These are phyloP conservation scores for Hyaloperonospora brassicae DNA, from an alignment of 352 stramenopile species.

Conservation along the genomic window DNA sequence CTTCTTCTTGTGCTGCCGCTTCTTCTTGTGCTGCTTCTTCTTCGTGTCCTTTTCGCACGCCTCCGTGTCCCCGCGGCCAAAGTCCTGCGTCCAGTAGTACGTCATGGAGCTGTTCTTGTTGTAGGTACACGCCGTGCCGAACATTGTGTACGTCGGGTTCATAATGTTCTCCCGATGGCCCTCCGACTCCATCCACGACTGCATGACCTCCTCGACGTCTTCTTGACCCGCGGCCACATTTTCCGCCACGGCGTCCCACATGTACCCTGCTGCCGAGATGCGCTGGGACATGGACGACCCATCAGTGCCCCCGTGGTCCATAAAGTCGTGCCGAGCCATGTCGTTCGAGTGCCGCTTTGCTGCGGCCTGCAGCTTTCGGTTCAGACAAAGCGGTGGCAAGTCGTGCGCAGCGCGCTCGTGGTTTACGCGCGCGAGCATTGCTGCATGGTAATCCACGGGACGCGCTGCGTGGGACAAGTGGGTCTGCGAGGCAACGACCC, in stretches of 20 bases:
- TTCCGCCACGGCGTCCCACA: slow-evolving; percentile 28
- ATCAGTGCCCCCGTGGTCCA: slow-evolving; percentile 32
- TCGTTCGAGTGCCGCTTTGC: slow-evolving; percentile 26
- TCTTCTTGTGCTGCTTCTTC: too few species aligned
- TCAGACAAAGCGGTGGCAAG: slow-evolving; percentile 27
- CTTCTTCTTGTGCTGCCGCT: too few species aligned
- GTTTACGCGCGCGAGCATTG: slow-evolving; percentile 38
- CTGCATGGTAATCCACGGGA: slow-evolving; percentile 10
- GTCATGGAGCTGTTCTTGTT: slow-evolving; percentile 21
- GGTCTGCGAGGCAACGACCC: background rate
- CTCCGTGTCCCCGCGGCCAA: slow-evolving; percentile 23
- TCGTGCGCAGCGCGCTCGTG: slow-evolving; percentile 29
- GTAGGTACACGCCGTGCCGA: slow-evolving; percentile 27
- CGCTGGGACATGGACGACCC: slow-evolving; percentile 29
- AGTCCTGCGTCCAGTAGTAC: slow-evolving; percentile 50
- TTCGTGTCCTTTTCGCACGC: too few species aligned
- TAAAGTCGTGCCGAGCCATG: slow-evolving; percentile 31
- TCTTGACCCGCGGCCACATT: slow-evolving; percentile 27
- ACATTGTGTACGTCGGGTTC: slow-evolving; percentile 24
- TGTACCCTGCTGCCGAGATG: slow-evolving; percentile 31
- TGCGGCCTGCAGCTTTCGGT: slow-evolving; percentile 24
- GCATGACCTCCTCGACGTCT: slow-evolving; percentile 23
- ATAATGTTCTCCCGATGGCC: slow-evolving; percentile 24
- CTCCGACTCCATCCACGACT: slow-evolving; percentile 22
- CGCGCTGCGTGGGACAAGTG: background rate